These are phyloP conservation scores for Coelastrella sp. DNA, from an alignment of 139 green algal species.

Conservation along the genomic window DNA sequence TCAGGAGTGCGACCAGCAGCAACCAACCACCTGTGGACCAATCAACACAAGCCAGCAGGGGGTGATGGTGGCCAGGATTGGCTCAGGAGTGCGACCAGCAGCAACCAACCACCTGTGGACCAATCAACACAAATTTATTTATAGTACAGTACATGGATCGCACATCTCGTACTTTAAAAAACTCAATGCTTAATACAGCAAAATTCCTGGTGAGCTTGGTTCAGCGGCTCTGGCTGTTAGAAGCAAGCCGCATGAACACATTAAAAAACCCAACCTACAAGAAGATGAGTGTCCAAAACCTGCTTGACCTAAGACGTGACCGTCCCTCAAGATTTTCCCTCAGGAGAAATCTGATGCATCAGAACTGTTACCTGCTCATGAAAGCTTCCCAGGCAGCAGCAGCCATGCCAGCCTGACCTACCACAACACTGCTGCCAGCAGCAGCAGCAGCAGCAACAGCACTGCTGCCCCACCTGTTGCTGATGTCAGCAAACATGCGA, in stretches of 20 bases:
- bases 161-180: too few species aligned
- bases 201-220: too few species aligned
- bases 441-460: constrained; percentile 17
- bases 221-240: too few species aligned
- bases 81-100: neutral
- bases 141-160: too few species aligned
- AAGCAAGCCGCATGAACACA: neutral
- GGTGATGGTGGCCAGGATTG: neutral
- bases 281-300: neutral
- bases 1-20: neutral
- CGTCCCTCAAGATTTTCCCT: neutral
- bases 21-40: neutral
- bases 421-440: neutral
- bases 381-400: constrained; percentile 18
- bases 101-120: neutral
- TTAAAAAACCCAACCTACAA: neutral
- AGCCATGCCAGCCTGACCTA: neutral
- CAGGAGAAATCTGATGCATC: neutral
- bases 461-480: constrained; percentile 10
- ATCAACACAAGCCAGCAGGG: neutral
- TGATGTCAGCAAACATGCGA: constrained; percentile 14
- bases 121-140: too few species aligned
- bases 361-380: neutral
- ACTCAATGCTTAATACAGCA: too few species aligned
- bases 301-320: neutral